phyloP scores from a whole-genome alignment of 768 basidiomycete genomes.

The Suillus cothurnatus region DNA sequence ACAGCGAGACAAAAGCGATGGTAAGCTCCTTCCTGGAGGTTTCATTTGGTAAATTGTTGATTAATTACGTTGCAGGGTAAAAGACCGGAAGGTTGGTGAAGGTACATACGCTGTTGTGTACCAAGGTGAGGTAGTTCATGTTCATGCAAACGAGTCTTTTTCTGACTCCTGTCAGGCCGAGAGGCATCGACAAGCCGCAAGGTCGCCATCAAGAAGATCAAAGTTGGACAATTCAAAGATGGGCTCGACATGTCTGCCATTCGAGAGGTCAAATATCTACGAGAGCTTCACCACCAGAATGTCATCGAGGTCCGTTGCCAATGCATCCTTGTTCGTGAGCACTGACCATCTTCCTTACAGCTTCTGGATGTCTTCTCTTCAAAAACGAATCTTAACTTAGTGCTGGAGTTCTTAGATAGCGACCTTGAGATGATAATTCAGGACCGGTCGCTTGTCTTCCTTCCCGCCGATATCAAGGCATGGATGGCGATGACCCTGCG shows the following conservation, averaged over 20 bases:
- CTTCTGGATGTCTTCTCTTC: conserved; percentile 96
- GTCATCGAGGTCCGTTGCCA: conserved; percentile 75
- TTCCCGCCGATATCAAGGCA: conserved; percentile 94
- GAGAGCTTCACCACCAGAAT: conserved; percentile 92
- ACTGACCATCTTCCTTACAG: conserved; percentile 41
- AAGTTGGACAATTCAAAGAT: conserved; percentile 95
- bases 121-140: conserved; percentile 55
- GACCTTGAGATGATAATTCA: conserved; percentile 98
- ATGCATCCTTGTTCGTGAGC: neutral
- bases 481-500: conserved; percentile 99
- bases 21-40: conserved; percentile 34
- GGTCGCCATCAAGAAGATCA: conserved; percentile 98
- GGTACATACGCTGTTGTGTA: conserved; percentile 98
- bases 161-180: conserved; percentile 49
- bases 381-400: conserved; percentile 95
- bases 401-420: conserved; percentile 94
- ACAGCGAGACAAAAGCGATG: conserved; percentile 70
- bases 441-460: conserved; percentile 88
- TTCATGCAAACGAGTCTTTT: conserved; percentile 15
- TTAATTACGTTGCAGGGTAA: conserved; percentile 51
- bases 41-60: conserved; percentile 12
- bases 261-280: conserved; percentile 95
- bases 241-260: conserved; percentile 99
- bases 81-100: conserved; percentile 83
- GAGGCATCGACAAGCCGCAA: conserved; percentile 76